These are phyloP conservation scores for Monocercomonoides exilis DNA, from an alignment of 78 protist genomes.

Conservation along the genomic window DNA sequence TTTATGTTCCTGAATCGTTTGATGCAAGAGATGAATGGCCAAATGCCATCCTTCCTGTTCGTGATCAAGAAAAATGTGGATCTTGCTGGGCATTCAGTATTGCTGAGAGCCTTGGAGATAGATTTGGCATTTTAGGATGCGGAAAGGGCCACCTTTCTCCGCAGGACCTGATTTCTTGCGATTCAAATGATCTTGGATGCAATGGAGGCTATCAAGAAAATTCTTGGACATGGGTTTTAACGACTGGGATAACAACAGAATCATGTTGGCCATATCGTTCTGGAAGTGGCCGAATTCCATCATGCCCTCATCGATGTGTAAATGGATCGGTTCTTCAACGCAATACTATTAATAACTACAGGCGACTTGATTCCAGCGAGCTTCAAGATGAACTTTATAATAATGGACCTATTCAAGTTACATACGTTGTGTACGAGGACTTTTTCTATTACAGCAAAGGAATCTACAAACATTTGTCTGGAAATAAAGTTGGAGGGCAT, in stretches of 20 bases:
- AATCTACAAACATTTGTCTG: slow-evolving; percentile 37
- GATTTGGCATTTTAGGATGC: background rate
- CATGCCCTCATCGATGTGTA: background rate
- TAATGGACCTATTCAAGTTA: slow-evolving; percentile 45
- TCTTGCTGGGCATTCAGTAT: slow-evolving; percentile 45
- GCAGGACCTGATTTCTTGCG: slow-evolving; percentile 20
- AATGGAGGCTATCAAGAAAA: background rate
- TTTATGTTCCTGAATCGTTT: background rate
- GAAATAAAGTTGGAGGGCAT: slow-evolving; percentile 51
- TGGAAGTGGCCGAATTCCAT: background rate
- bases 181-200: slow-evolving; percentile 4
- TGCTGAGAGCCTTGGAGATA: slow-evolving; percentile 1
- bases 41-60: slow-evolving; percentile 5
- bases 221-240: background rate
- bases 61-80: slow-evolving; percentile 36
- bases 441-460: slow-evolving; percentile 49
- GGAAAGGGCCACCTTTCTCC: background rate
- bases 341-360: background rate
- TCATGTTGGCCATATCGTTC: slow-evolving; percentile 1
- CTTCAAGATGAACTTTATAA: slow-evolving; percentile 25
- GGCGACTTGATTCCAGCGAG: background rate
- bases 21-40: background rate
- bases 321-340: background rate
- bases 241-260: slow-evolving; percentile 5
- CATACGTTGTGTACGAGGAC: slow-evolving; percentile 44